Base-by-base conservation (phyloP, 768 basidiomycete genomes). In the Postia placenta region DNA sequence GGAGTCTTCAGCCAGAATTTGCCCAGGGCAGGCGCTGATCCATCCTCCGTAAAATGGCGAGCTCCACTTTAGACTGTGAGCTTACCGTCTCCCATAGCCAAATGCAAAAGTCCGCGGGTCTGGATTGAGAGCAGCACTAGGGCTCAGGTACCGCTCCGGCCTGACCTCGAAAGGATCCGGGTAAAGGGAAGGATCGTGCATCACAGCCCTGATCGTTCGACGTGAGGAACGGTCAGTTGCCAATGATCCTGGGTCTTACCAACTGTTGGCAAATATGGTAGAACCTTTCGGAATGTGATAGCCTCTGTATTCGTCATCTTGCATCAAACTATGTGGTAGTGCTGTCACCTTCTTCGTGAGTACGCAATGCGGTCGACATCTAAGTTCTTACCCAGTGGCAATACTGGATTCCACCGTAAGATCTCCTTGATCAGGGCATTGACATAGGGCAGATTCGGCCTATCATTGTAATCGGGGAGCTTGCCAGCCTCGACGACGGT, bases 61-160 rank as follows among this genome's bases (percentile, higher is more conserved):
- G n/a, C n/a, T n/a, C n/a, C n/a, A n/a, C n/a, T n/a, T n/a, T n/a
- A n/a, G n/a, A n/a, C n/a, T n/a, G n/a, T n/a, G n/a, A n/a, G 40
- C 47, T 14, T 17, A 48, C 47, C 47, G 38, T 42, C 47, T 27
- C 28, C 40, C 47, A 26, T 41, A 48, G n/a, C 47, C 47, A 19
- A 48, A 48, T 4, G 47, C 23, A 26, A 41, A 42, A 17, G 25
- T 7, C 12, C 40, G 38, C 9, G 47, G 47, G 23, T 48, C 40
- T 2, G 47, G 47, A 25, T 48, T 48, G 5, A 41, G 26, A 24
- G 4, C 7, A 5, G 15, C 45, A n/a, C 37, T 25, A 3, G 35
- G 15, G 3, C 9, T 28, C 4, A 74, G 54, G 42, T 68, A 77
- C 12, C 75, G 64, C 17, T 69, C 67, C 9, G 75, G 77, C 1